Percentiles rank a stretch among this genome's conserved stretches.
Evolutionary conservation across 768 basidiomycete genomes (phyloP).

Genomic region (Agaricus sinodeliciosus): DNA sequence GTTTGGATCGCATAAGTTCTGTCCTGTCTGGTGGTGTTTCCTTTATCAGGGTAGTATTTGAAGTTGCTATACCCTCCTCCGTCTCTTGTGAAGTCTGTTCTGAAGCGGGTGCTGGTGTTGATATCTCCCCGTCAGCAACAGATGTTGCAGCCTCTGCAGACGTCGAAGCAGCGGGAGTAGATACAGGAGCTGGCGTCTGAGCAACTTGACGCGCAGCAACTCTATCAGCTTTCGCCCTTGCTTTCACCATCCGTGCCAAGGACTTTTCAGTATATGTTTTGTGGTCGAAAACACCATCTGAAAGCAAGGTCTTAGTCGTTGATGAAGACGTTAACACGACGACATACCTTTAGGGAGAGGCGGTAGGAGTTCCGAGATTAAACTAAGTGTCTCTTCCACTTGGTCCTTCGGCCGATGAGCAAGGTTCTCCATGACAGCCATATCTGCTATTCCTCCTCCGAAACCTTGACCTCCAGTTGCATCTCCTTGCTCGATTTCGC

Average conservation of each 20-base stretch:
- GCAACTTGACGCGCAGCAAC: slow-evolving; percentile 59
- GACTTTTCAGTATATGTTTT: slow-evolving; percentile 87
- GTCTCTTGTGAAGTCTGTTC: slow-evolving; percentile 30
- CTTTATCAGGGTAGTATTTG: slow-evolving; percentile 26
- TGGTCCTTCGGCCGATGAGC: slow-evolving; percentile 97
- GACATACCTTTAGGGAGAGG: slow-evolving; percentile 81
- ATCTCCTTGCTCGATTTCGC: slow-evolving; percentile 52
- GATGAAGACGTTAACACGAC: not conserved
- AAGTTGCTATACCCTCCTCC: slow-evolving; percentile 27
- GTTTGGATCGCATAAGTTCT: slow-evolving; percentile 68
- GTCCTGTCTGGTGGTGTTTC: slow-evolving; percentile 49
- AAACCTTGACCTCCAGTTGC: slow-evolving; percentile 66
- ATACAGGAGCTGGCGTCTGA: slow-evolving; percentile 21
- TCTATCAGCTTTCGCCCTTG: slow-evolving; percentile 77
- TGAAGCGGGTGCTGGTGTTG: slow-evolving; percentile 17
- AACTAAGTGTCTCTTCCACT: slow-evolving; percentile 86
- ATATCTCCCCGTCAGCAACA: slow-evolving; percentile 21
- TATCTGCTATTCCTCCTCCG: slow-evolving; percentile 86
- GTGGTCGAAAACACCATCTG: slow-evolving; percentile 94
- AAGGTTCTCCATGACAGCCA: slow-evolving; percentile 97
- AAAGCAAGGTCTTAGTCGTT: slow-evolving; percentile 10
- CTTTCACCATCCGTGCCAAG: slow-evolving; percentile 66
- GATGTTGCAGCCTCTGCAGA: slow-evolving; percentile 21
- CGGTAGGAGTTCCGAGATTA: slow-evolving; percentile 89
- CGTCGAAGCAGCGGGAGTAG: slow-evolving; percentile 16